phyloP scores from a whole-genome alignment of 257 asterid species.

The Salvia miltiorrhiza region DNA sequence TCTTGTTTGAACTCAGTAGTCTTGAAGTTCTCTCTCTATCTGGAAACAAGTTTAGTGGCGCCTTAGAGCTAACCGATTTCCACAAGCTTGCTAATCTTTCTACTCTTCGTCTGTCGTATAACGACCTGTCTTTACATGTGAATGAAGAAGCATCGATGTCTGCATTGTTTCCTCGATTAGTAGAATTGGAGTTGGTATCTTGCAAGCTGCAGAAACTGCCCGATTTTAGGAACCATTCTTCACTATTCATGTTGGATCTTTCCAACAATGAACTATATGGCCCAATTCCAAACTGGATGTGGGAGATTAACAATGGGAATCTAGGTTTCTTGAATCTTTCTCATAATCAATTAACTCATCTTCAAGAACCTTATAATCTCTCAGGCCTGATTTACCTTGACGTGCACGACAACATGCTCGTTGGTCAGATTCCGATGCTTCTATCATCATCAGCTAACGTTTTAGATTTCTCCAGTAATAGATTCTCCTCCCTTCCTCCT shows the following conservation, averaged over 20 bases:
- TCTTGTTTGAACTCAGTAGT: conserved; percentile 34
- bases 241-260: conserved; percentile 42
- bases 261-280: conserved; percentile 44
- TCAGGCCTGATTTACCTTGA: conserved; percentile 28
- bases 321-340: conserved; percentile 43
- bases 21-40: conserved; percentile 30
- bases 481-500: conserved; percentile 35
- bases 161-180: too few species aligned
- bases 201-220: conserved; percentile 52
- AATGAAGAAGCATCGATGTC: too few species aligned
- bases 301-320: conserved; percentile 45
- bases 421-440: conserved; percentile 36
- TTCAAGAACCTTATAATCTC: conserved; percentile 48
- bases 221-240: conserved; percentile 32
- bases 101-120: conserved; percentile 36
- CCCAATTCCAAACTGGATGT: conserved; percentile 55
- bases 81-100: conserved; percentile 23
- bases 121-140: conserved; percentile 25
- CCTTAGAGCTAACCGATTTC: conserved; percentile 31
- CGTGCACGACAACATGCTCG: conserved; percentile 40
- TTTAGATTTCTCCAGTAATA: conserved; percentile 53
- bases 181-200: too few species aligned
- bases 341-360: conserved; percentile 32
- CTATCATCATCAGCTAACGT: conserved; percentile 13
- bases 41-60: conserved; percentile 48